A percentile compares a stretch with the other conserved stretches of the same genome.
Conservation (phyloP, 176 grass and related monocot genomes). For the Triticum timopheevii region DNA sequence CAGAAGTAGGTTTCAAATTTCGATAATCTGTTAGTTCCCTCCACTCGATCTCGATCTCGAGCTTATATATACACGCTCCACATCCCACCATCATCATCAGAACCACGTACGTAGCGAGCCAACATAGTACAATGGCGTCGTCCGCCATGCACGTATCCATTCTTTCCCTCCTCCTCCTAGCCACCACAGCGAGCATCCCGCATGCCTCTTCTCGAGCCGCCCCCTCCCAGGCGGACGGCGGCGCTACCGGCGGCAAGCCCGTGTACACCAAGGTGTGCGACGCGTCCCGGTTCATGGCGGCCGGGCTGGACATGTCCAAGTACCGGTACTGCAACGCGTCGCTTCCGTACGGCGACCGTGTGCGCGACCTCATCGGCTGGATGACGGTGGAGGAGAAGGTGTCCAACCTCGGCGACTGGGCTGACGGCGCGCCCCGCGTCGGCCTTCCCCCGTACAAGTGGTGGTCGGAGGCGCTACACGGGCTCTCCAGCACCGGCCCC, state of each 20-base stretch:
- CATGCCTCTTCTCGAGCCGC: neutral
- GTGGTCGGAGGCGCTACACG: constrained; percentile 64
- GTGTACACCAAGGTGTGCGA: constrained; percentile 37
- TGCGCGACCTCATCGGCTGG: constrained; percentile 44
- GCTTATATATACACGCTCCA: neutral
- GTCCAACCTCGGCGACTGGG: constrained; percentile 25
- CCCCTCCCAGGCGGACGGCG: neutral
- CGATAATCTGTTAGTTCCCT: neutral
- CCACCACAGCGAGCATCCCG: neutral
- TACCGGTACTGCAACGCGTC: constrained; percentile 43
- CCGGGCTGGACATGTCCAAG: neutral
- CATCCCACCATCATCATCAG: neutral
- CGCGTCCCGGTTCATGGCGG: neutral
- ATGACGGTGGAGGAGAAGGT: constrained; percentile 57
- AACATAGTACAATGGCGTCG: neutral
- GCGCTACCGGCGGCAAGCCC: neutral
- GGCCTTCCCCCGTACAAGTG: constrained; percentile 44
- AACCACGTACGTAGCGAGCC: neutral
- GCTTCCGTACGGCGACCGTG: constrained; percentile 31
- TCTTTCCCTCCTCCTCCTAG: neutral
- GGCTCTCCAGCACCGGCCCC: constrained; percentile 35
- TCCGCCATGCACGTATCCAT: neutral
- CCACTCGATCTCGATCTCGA: neutral
- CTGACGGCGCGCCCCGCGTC: constrained; percentile 31
- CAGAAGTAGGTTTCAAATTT: constrained; percentile 2